phyloP scores from a whole-genome alignment of 2,329 filamentous ascomycete species.

The Lasiodiplodia theobromae region DNA sequence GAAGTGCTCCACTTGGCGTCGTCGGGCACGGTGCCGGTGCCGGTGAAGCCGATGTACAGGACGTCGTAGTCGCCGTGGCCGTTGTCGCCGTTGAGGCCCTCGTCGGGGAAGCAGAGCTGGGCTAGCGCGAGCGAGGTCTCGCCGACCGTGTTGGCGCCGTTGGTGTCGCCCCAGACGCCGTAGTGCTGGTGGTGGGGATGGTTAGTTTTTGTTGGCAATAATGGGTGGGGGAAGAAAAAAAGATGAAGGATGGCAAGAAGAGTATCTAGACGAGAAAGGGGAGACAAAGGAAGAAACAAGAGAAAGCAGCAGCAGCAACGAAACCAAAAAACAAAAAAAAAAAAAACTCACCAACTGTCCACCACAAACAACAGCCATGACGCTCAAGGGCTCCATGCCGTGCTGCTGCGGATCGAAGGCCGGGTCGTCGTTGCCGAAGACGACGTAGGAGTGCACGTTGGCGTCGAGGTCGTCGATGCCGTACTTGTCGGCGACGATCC shows the following conservation, averaged over 20 bases:
- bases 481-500: constrained; percentile 41
- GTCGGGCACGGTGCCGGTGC: constrained; percentile 61
- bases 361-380: constrained; percentile 64
- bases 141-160: constrained; percentile 63
- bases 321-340: too few species aligned
- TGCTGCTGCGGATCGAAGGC: constrained; percentile 38
- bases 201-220: background rate
- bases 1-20: constrained; percentile 64
- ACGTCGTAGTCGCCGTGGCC: constrained; percentile 67
- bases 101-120: constrained; percentile 60
- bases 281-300: too few species aligned
- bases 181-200: constrained; percentile 54
- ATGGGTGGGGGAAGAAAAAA: background rate
- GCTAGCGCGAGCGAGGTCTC: constrained; percentile 66
- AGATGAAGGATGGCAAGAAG: background rate
- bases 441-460: constrained; percentile 61
- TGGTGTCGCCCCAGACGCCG: constrained; percentile 68
- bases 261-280: background rate
- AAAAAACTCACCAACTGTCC: constrained; percentile 48
- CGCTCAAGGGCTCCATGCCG: constrained; percentile 59
- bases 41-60: constrained; percentile 68
- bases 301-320: too few species aligned
- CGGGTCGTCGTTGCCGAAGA: constrained; percentile 58
- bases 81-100: constrained; percentile 60
- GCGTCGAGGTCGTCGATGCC: constrained; percentile 49